These are phyloP conservation scores for Penicilliopsis zonata DNA, from an alignment of 495 filamentous ascomycete genomes.

Conservation along the genomic window DNA sequence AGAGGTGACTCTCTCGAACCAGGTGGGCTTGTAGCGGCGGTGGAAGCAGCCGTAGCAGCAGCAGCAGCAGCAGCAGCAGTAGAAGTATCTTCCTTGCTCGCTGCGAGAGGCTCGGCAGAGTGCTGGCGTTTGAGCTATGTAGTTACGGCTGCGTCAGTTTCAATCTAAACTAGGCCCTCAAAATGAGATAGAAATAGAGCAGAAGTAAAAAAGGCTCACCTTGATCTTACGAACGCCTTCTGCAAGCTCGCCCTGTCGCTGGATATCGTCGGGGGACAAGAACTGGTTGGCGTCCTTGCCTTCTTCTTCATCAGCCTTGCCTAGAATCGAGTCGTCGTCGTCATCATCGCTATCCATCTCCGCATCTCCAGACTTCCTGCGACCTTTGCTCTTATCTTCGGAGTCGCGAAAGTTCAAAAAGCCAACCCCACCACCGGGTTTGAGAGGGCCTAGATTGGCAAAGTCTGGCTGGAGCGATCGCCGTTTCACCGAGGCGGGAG, in stretches of 20 bases:
- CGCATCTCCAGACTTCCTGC: conserved; percentile 41
- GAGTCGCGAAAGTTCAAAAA: conserved; percentile 81
- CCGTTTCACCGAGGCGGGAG: conserved; percentile 50
- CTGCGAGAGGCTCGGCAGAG: conserved; percentile 61
- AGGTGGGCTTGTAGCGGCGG: conserved; percentile 33
- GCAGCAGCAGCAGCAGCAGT: too few relatives aligned
- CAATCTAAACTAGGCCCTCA: neutral
- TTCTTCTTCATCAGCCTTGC: conserved; percentile 63
- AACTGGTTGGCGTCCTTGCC: conserved; percentile 50
- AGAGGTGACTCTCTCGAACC: conserved; percentile 27
- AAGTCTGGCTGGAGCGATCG: conserved; percentile 73
- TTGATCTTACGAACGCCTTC: conserved; percentile 88
- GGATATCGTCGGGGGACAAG: conserved; percentile 69
- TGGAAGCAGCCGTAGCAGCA: too few relatives aligned
- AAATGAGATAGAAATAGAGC: neutral
- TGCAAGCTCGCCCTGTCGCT: conserved; percentile 71
- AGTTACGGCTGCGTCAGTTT: conserved; percentile 5
- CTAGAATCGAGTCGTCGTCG: conserved; percentile 41
- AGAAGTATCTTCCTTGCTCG: conserved; percentile 27
- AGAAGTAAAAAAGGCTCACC: too few relatives aligned
- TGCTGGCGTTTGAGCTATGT: conserved; percentile 87
- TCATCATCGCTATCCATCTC: conserved; percentile 68
- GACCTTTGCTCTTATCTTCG: conserved; percentile 38
- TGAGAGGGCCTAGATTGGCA: conserved; percentile 70
- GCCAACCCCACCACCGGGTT: conserved; percentile 71